Evolutionary conservation across 2,329 filamentous ascomycete genomes (phyloP).

Genomic region (Aquanectria penicillioides): DNA sequence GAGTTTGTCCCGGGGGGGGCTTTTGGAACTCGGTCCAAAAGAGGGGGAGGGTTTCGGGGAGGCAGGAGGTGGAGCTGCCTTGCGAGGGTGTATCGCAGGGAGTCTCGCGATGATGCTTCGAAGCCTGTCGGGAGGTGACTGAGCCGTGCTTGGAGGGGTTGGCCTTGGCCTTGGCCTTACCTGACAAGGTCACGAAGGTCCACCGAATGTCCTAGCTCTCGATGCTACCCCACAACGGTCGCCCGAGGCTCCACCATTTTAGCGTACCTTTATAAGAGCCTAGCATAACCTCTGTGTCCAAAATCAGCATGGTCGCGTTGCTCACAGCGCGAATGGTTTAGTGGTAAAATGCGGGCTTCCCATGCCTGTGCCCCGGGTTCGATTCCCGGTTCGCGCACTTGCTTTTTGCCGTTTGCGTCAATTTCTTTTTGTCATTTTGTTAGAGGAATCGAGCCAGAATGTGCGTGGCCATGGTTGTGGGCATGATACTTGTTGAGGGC

Average conservation of each 20-base stretch:
- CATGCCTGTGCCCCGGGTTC: conserved; percentile 51
- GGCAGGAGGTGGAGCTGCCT: not conserved
- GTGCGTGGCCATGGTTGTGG: no score
- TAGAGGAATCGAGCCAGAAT: no score
- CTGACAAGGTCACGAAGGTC: no score
- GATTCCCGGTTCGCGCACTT: conserved; percentile 48
- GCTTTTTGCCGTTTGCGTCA: conserved; percentile 17
- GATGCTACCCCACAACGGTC: conserved; percentile 12
- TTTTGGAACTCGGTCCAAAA: not conserved
- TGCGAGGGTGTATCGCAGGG: not conserved
- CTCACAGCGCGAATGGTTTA: conserved; percentile 48
- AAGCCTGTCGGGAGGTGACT: conserved; percentile 6
- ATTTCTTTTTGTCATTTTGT: not conserved
- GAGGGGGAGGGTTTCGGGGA: not conserved
- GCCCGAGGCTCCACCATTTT: not conserved
- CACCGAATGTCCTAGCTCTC: conserved; percentile 2
- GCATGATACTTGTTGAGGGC: no score
- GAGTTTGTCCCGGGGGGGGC: not conserved
- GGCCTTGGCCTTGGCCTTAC: no score
- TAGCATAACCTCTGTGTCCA: conserved; percentile 10
- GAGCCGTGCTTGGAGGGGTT: conserved; percentile 14
- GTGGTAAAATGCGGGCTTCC: conserved; percentile 53
- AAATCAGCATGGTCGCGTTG: conserved; percentile 21
- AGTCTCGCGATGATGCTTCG: not conserved
- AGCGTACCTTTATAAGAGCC: not conserved